Evolutionary conservation across 1,284 basidiomycete genomes (phyloP).

Genomic region (Butyriboletus appendiculatus): DNA sequence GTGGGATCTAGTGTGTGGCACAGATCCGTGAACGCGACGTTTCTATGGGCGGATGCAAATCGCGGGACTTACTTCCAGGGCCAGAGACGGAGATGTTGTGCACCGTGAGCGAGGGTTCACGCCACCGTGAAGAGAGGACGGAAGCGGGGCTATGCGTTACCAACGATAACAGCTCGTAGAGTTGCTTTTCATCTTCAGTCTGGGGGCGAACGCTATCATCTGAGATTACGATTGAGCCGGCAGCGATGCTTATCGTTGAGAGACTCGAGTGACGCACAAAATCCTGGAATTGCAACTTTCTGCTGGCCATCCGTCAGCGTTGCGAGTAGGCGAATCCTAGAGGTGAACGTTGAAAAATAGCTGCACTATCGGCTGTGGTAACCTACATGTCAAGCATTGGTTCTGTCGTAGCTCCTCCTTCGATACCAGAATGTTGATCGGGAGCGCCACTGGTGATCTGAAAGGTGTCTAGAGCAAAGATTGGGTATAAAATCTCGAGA

Average conservation of each 20-base stretch:
- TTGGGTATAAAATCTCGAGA: background rate
- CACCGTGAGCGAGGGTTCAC: conserved; percentile 74
- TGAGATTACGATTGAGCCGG: conserved; percentile 31
- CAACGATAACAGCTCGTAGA: conserved; percentile 69
- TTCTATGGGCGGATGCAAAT: background rate
- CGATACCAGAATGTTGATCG: conserved; percentile 89
- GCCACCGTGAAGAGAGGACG: conserved; percentile 75
- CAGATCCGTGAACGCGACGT: background rate
- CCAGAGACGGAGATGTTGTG: conserved; percentile 74
- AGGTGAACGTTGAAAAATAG: conserved; percentile 7
- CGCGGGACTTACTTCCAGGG: conserved; percentile 59
- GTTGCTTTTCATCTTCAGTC: conserved; percentile 63
- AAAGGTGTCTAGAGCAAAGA: background rate
- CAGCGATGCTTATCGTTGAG: background rate
- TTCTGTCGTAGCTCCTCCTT: conserved; percentile 86
- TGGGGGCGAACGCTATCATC: conserved; percentile 75
- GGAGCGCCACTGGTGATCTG: conserved; percentile 68
- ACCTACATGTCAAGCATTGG: conserved; percentile 90
- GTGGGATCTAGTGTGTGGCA: conserved; percentile 60
- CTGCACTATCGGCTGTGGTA: background rate
- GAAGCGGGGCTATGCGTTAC: conserved; percentile 68
- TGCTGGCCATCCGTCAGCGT: conserved; percentile 62
- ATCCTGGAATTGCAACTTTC: conserved; percentile 75
- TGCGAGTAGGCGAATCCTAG: conserved; percentile 78
- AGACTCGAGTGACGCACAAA: conserved; percentile 56